phyloP scores from a whole-genome alignment of 1,284 basidiomycete species.

The Lignosus rhinocerotis region DNA sequence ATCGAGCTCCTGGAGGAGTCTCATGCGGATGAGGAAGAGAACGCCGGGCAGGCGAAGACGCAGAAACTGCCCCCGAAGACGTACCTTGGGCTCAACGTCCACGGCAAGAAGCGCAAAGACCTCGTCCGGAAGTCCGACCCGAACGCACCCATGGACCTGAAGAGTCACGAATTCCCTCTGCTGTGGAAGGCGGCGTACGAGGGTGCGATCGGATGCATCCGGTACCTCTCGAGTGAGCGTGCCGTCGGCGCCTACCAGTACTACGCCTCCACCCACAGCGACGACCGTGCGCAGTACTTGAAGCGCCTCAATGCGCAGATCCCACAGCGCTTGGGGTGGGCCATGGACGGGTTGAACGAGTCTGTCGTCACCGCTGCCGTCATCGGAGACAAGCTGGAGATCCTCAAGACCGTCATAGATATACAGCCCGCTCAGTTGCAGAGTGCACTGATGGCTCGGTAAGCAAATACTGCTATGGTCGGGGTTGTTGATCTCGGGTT shows the following conservation, averaged over 20 bases:
- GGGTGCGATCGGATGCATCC: slow-evolving; percentile 39
- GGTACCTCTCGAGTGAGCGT: slow-evolving; percentile 44
- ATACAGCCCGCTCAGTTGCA: slow-evolving; percentile 42
- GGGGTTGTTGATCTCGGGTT: neutral
- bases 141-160: slow-evolving; percentile 31
- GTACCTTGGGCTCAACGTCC: slow-evolving; percentile 59
- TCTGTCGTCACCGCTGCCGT: slow-evolving; percentile 48
- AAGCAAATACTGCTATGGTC: slow-evolving; percentile 12
- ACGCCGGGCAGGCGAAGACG: slow-evolving; percentile 24
- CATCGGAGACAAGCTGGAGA: slow-evolving; percentile 34
- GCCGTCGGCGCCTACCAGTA: slow-evolving; percentile 40
- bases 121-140: slow-evolving; percentile 49
- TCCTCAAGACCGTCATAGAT: slow-evolving; percentile 44
- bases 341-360: slow-evolving; percentile 45
- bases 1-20: slow-evolving; percentile 36
- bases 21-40: slow-evolving; percentile 23
- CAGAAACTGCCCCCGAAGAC: slow-evolving; percentile 39
- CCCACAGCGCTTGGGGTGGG: slow-evolving; percentile 51
- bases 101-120: slow-evolving; percentile 59
- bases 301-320: slow-evolving; percentile 39
- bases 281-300: slow-evolving; percentile 40
- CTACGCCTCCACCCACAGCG: slow-evolving; percentile 45
- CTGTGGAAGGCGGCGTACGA: slow-evolving; percentile 45
- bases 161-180: slow-evolving; percentile 31
- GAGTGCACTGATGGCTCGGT: slow-evolving; percentile 44